phyloP scores from a whole-genome alignment of 2,329 filamentous ascomycete genomes.

The Dactylellina sp. region DNA sequence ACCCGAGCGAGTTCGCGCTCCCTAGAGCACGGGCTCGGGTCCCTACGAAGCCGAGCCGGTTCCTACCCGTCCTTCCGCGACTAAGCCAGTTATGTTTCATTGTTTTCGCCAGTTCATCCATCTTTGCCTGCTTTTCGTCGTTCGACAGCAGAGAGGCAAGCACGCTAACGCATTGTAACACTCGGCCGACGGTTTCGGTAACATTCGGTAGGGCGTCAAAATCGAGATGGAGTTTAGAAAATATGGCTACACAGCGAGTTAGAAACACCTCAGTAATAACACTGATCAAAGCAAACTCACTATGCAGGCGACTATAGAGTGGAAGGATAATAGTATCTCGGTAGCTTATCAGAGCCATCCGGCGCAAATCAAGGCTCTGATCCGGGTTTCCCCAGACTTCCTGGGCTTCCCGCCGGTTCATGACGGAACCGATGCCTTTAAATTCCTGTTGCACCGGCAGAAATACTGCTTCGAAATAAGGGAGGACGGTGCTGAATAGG shows the following conservation, averaged over 20 bases:
- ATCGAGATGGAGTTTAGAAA: slow-evolving; percentile 77
- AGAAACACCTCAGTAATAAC: neutral
- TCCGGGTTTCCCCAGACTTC: slow-evolving; percentile 79
- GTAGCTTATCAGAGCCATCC: slow-evolving; percentile 87
- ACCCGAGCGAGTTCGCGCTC: slow-evolving; percentile 45
- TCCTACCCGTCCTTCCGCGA: slow-evolving; percentile 85
- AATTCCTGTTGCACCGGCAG: slow-evolving; percentile 94
- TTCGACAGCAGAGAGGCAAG: slow-evolving; percentile 79
- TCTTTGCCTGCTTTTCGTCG: slow-evolving; percentile 79
- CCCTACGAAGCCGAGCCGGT: slow-evolving; percentile 89
- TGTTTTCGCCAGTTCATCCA: slow-evolving; percentile 84
- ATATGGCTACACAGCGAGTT: slow-evolving; percentile 65
- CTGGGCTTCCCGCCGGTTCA: slow-evolving; percentile 80
- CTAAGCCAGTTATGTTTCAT: slow-evolving; percentile 98
- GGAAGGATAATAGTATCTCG: slow-evolving; percentile 89
- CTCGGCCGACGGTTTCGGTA: slow-evolving; percentile 91
- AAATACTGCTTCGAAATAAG: slow-evolving; percentile 95
- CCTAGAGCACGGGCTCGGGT: slow-evolving; percentile 63
- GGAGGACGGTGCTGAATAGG: slow-evolving; percentile 88
- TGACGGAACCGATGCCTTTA: slow-evolving; percentile 81
- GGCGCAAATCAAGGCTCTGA: slow-evolving; percentile 82
- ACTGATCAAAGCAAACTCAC: slow-evolving; percentile 66
- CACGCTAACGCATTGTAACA: slow-evolving; percentile 96
- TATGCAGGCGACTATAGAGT: slow-evolving; percentile 79
- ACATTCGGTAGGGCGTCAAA: slow-evolving; percentile 73